Base-by-base conservation (phyloP, 1,284 basidiomycete species). In the Abortiporus biennis region DNA sequence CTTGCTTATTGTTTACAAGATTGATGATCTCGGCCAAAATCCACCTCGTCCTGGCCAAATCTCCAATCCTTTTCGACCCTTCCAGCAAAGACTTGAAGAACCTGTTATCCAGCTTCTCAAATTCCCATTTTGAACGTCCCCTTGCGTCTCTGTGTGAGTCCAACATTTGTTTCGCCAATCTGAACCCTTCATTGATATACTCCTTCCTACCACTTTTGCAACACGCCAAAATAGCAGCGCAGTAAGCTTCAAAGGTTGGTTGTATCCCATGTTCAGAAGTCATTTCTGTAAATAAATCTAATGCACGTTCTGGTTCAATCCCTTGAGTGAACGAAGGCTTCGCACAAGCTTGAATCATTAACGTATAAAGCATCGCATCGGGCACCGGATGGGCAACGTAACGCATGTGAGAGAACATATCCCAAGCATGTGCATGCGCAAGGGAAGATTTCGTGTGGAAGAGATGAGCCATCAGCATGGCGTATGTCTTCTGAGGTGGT, bases 251-350 rank as follows among this genome's bases (percentile, higher is more conserved):
- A 2, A 72, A 69, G 0, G 78, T 82, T 0, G 95, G 90, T 11
- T 63, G 46, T 2, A 91, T 67, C 8, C 65, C 51, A 39, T 78
- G 71, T 49, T 85, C 80, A 2, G 81, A 69, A 2, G 78, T 80
- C 91, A 99, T 93, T 61, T 99, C 95, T 19, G 78, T 80, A 77
- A 91, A 96, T 1, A 99, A 71, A 59, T 99, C 95, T 34, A 96
- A 69, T 0, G 95, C 95, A 30, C 91, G 81, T 57, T 96, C 92
- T 0, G 92, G 88, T 52, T 95, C 86, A 25, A 69, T 64, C 2
- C 59, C 54, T 0, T 68, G 53, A 2, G 48, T 40, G 15, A 53
- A 38, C 16, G 45, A 45, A 12, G 53, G 46, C 3, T 54, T 46
- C 3, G 84, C 85, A 51, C 95, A 98, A 0, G 90, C 86, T 1